phyloP scores from a whole-genome alignment of 2,329 filamentous ascomycete species.

The Fusarium concolor region DNA sequence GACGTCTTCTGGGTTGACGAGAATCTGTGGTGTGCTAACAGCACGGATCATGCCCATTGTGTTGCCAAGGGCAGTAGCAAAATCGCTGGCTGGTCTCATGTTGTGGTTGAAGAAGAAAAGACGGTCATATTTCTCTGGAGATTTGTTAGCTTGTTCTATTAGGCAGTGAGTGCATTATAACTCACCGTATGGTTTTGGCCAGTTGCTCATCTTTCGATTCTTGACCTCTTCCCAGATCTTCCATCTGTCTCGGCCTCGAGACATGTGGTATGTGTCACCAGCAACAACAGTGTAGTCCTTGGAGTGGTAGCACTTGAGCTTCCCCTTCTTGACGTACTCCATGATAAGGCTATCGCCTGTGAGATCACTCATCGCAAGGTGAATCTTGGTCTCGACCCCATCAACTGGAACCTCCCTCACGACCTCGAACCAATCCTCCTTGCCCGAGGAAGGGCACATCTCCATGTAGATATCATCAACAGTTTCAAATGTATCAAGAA shows the following conservation, averaged over 20 bases:
- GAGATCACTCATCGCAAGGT: conserved; percentile 24
- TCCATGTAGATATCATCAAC: not conserved
- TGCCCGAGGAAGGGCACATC: conserved; percentile 8
- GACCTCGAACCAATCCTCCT: conserved; percentile 20
- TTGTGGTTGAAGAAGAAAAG: conserved; percentile 29
- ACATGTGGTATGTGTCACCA: conserved; percentile 27
- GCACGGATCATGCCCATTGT: conserved; percentile 35
- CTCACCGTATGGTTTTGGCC: not conserved
- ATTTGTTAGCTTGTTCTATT: not conserved
- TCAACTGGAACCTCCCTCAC: conserved; percentile 4
- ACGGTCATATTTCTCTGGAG: conserved; percentile 28
- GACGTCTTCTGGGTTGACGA: not conserved
- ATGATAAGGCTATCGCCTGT: conserved; percentile 30
- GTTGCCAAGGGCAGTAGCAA: conserved; percentile 21
- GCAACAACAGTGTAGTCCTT: conserved; percentile 25
- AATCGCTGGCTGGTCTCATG: conserved; percentile 8
- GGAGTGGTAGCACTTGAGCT: conserved; percentile 30
- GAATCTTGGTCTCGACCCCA: conserved; percentile 3
- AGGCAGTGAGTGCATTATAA: not conserved
- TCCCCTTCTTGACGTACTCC: conserved; percentile 19
- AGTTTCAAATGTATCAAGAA: conserved; percentile 28
- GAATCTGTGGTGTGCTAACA: conserved; percentile 27
- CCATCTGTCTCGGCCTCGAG: not conserved
- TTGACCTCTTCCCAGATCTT: not conserved
- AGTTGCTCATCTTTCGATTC: not conserved